A percentile compares a stretch with the other conserved stretches of the same genome.
These are phyloP conservation scores for Bassia scoparia DNA, from an alignment of 148 eudicot genomes.

Conservation along the genomic window DNA sequence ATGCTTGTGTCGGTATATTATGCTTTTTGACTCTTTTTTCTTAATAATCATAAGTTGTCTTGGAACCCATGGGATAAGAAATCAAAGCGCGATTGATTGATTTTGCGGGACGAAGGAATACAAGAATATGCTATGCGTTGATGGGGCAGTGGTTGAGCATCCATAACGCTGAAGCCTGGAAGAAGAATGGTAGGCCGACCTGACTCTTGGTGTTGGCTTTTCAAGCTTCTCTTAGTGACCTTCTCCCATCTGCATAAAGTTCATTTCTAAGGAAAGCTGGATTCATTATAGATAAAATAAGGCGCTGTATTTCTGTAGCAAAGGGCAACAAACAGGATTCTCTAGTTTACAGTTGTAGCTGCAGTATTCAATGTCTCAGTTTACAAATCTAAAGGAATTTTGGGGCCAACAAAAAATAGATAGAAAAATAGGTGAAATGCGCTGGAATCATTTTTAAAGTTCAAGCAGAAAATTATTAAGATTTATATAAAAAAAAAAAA, in stretches of 20 bases:
- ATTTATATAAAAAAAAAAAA: no score
- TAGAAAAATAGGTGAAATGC: not conserved
- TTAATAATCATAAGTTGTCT: constrained; percentile 41
- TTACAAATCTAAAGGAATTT: not conserved
- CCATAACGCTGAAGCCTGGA: constrained; percentile 79
- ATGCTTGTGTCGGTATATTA: not conserved
- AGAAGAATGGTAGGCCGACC: constrained; percentile 79
- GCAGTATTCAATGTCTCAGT: not conserved
- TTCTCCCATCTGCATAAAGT: constrained; percentile 39
- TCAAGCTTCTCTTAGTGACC: constrained; percentile 69
- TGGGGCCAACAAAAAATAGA: no score
- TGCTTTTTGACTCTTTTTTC: not conserved
- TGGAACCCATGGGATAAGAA: constrained; percentile 98
- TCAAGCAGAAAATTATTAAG: constrained; percentile 24
- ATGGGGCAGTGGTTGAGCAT: constrained; percentile 68
- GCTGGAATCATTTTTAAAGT: constrained; percentile 32
- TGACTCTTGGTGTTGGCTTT: constrained; percentile 55
- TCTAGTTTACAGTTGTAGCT: constrained; percentile 1
- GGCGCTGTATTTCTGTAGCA: constrained; percentile 6
- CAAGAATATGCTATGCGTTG: constrained; percentile 84
- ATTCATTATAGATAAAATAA: constrained; percentile 6
- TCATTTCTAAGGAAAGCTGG: constrained; percentile 12
- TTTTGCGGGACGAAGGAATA: constrained; percentile 78
- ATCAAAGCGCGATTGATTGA: constrained; percentile 68
- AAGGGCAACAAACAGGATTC: not conserved